phyloP scores from a whole-genome alignment of 257 asterid species.

The Solanum infundibuliforme region DNA sequence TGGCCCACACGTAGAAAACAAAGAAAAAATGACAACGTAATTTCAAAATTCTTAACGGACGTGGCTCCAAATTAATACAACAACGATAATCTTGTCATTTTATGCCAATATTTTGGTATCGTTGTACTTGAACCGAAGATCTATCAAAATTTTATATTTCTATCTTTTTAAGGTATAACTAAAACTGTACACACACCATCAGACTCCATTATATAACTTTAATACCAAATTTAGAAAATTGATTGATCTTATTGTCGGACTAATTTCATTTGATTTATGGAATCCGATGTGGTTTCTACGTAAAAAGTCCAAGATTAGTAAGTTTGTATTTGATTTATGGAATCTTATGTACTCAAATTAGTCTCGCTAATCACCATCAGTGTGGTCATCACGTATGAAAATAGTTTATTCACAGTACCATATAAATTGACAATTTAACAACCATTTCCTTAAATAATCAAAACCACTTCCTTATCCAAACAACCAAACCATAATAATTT shows the following conservation, averaged over 20 bases:
- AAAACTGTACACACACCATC: background rate
- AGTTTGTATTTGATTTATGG: background rate
- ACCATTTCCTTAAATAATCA: background rate
- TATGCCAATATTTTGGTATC: background rate
- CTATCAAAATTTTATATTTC: background rate
- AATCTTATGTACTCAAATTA: background rate
- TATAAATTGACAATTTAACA: background rate
- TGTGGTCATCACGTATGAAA: background rate
- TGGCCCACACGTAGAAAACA: background rate
- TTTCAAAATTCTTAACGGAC: background rate
- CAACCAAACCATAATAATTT: background rate
- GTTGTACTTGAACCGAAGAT: background rate
- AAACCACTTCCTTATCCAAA: background rate
- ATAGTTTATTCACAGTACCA: background rate
- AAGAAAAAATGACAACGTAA: background rate
- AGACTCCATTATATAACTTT: background rate
- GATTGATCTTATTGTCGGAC: background rate
- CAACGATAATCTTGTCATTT: background rate
- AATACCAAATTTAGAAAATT: background rate
- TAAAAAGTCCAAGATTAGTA: background rate
- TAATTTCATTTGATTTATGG: background rate
- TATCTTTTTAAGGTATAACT: background rate
- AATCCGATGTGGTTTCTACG: background rate
- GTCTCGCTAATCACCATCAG: background rate
- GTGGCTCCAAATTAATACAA: background rate